Base-by-base conservation (phyloP, 148 eudicot genomes). In the Chenopodium album region DNA sequence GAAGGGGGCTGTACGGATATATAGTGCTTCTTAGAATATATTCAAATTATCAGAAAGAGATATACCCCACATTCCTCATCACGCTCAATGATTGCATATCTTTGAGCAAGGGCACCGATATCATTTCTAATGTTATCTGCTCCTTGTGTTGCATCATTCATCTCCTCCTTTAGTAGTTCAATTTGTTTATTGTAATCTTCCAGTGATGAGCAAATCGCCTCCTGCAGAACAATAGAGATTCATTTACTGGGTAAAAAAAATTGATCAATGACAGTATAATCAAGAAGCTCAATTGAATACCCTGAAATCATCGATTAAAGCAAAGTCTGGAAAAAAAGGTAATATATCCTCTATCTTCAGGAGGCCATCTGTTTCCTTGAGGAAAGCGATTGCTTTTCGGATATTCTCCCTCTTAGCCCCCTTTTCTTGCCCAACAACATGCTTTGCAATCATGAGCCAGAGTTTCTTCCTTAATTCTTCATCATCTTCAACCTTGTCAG, bases 321-420 rank as follows among this genome's bases (percentile, higher is more conserved):
- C 97, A 84, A 94, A 96, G 85, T 96, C 97, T 13, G 99, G 99
- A 84, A 96, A 96, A 88, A 96, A 96, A 8, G 99, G 99, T 81
- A 96, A 87, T 82, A 96, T 94, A 89, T 96, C 98, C 87, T 96
- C 99, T 70, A 96, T 94, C 88, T 96, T 96, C 82, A 96, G 84
- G 85, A 96, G 83, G 47, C 99, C 99, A 80, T 96, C 98, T 76
- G 99, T 94, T 89, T 96, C 99, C 88, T 91, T 96, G 56, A 96
- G 94, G 82, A 96, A 96, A 60, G 99, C 99, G 80, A 92, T 96
- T 73, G 99, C 99, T 88, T 94, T 96, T 54, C 99, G 89, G 64
- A 96, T 96, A 84, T 96, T 96, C 85, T 96, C 99, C 87, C 99
- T 90, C 92, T 96, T 96, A 75, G 99, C 91, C 77, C 99, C 99